Percentiles rank a stretch among this genome's conserved stretches.
phyloP scores from a whole-genome alignment of 2,329 filamentous ascomycete species.

The Alternaria novae-zelandiae region DNA sequence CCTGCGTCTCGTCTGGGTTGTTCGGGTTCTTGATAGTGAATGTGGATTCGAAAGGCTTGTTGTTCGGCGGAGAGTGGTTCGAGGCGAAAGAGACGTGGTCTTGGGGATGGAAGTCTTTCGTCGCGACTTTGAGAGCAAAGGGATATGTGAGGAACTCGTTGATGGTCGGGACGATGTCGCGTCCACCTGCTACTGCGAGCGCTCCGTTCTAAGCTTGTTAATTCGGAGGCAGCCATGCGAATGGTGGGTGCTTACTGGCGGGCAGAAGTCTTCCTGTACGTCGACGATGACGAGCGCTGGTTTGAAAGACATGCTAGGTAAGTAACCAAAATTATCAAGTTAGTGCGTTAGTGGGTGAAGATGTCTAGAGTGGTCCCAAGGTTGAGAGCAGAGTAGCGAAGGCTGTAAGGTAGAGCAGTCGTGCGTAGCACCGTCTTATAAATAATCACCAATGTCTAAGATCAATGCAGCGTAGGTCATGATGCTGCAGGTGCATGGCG shows the following conservation, averaged over 20 bases:
- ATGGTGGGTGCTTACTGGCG: constrained; percentile 67
- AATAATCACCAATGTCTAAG: background rate
- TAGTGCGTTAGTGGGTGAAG: background rate
- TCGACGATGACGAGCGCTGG: constrained; percentile 79
- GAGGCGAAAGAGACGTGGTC: constrained; percentile 87
- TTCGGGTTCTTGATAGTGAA: constrained; percentile 71
- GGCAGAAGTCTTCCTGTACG: constrained; percentile 94
- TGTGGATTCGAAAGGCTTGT: constrained; percentile 70
- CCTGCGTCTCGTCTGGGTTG: constrained; percentile 68
- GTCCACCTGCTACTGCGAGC: constrained; percentile 79
- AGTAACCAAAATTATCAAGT: background rate
- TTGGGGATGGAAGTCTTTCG: constrained; percentile 88
- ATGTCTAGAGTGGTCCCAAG: background rate
- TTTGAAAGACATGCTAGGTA: constrained; percentile 37
- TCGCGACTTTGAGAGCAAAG: constrained; percentile 78
- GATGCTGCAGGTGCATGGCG: constrained; percentile 3
- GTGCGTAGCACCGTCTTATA: background rate
- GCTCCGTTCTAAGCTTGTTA: constrained; percentile 70
- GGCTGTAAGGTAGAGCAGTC: background rate
- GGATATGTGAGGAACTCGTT: constrained; percentile 76
- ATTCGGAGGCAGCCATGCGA: background rate
- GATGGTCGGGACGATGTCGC: constrained; percentile 71
- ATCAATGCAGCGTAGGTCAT: constrained; percentile 9
- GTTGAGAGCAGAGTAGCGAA: background rate
- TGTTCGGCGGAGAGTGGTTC: constrained; percentile 71